phyloP scores from a whole-genome alignment of 345 rosid species.

The Pistacia integerrima region DNA sequence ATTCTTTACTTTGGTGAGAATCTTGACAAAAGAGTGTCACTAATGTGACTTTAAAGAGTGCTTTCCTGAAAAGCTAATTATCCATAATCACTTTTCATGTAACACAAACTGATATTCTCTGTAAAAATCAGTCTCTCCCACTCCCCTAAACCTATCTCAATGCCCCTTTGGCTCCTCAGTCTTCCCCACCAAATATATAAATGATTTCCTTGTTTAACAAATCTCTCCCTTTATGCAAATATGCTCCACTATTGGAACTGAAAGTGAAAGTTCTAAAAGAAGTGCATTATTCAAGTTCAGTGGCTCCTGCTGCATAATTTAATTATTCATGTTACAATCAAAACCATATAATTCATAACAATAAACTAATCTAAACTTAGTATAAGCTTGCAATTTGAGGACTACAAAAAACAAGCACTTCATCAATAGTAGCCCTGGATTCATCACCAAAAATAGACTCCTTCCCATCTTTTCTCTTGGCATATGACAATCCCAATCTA shows the following conservation, averaged over 20 bases:
- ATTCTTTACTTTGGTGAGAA: conserved; percentile 16
- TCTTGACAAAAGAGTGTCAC: conserved; percentile 22
- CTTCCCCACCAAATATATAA: background rate
- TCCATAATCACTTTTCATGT: conserved; percentile 22
- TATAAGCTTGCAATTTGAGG: conserved; percentile 81
- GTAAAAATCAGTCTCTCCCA: conserved; percentile 23
- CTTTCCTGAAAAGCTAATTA: conserved; percentile 29
- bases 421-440: conserved; percentile 47
- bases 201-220: background rate
- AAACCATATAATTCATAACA: no score
- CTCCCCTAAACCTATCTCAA: background rate
- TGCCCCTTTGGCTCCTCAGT: background rate
- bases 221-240: conserved; percentile 8
- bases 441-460: conserved; percentile 75
- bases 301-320: background rate
- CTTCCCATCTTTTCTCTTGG: conserved; percentile 74
- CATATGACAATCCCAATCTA: conserved; percentile 81
- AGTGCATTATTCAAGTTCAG: background rate
- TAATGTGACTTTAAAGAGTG: conserved; percentile 25
- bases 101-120: conserved; percentile 16
- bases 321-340: no score
- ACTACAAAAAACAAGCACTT: conserved; percentile 73
- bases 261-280: conserved; percentile 8
- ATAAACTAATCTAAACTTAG: conserved; percentile 7
- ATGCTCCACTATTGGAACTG: conserved; percentile 12